Percentiles rank a stretch among this genome's conserved stretches.
Conservation (phyloP, 1,284 basidiomycete genomes). For the Tylopilus sp. region DNA sequence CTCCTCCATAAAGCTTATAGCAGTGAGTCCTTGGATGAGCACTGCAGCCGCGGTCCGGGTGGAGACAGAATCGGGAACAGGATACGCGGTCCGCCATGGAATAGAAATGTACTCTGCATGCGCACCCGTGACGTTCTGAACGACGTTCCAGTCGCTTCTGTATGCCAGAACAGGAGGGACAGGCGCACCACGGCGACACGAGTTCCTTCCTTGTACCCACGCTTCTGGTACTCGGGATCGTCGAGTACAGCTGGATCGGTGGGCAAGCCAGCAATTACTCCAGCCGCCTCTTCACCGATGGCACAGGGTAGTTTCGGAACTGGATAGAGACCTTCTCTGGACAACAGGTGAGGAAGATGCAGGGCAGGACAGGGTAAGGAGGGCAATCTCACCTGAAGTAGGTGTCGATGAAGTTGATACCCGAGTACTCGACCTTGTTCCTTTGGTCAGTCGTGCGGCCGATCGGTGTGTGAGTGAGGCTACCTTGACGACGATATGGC, state of each 20-base stretch:
- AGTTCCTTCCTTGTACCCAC: slow-evolving; percentile 56
- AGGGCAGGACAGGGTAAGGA: not conserved
- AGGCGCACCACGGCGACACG: slow-evolving; percentile 60
- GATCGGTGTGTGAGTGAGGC: not conserved
- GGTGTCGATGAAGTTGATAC: slow-evolving; percentile 90
- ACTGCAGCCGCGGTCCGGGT: slow-evolving; percentile 66
- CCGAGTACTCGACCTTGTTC: slow-evolving; percentile 57
- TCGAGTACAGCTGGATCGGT: slow-evolving; percentile 52
- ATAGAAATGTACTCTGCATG: slow-evolving; percentile 78
- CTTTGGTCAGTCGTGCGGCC: slow-evolving; percentile 13
- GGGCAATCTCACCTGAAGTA: slow-evolving; percentile 53
- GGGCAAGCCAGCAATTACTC: slow-evolving; percentile 71
- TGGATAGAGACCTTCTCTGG: slow-evolving; percentile 59
- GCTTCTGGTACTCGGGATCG: slow-evolving; percentile 56
- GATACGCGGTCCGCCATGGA: slow-evolving; percentile 60
- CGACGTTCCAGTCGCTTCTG: slow-evolving; percentile 2
- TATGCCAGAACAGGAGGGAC: too few species aligned
- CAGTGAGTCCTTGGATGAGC: slow-evolving; percentile 78
- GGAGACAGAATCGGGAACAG: slow-evolving; percentile 58
- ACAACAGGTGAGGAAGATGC: slow-evolving; percentile 1
- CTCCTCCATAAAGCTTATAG: slow-evolving; percentile 76
- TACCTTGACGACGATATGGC: slow-evolving; percentile 80
- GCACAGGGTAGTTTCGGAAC: slow-evolving; percentile 62
- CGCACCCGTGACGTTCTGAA: slow-evolving; percentile 50
- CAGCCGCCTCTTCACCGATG: slow-evolving; percentile 78